A percentile compares a stretch with the other conserved stretches of the same genome.
phyloP scores from a whole-genome alignment of 768 basidiomycete genomes.

The Agrocybe praecox region DNA sequence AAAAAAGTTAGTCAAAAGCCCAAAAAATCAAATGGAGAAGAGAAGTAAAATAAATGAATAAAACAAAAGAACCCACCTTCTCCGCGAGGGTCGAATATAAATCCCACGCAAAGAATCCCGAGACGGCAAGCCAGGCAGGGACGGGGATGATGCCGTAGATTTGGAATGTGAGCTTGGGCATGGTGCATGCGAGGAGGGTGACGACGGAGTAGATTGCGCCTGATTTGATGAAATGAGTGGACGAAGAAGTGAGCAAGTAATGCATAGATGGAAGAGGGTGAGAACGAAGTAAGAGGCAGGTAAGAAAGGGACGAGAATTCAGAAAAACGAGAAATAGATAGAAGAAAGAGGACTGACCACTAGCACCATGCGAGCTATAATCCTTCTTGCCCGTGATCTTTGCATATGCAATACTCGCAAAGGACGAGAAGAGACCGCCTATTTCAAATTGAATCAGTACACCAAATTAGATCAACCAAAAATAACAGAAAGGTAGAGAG shows the following conservation, averaged over 20 bases:
- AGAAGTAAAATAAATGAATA: not conserved
- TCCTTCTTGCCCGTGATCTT: constrained; percentile 36
- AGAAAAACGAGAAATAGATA: not conserved
- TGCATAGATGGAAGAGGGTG: too few species aligned
- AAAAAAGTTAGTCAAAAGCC: not conserved
- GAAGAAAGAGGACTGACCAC: constrained; percentile 49
- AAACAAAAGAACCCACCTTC: constrained; percentile 30
- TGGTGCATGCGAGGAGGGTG: constrained; percentile 73
- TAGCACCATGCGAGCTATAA: constrained; percentile 64
- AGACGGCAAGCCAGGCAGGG: constrained; percentile 76
- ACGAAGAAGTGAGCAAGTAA: too few species aligned
- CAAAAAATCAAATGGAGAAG: not conserved
- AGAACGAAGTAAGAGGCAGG: not conserved
- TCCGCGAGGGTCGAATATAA: constrained; percentile 44
- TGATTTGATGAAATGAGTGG: too few species aligned
- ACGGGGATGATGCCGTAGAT: constrained; percentile 79
- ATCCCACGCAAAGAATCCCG: constrained; percentile 69
- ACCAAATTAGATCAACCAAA: constrained; percentile 1
- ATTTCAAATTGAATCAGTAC: not conserved
- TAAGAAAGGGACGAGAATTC: not conserved
- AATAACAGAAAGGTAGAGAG: too few species aligned
- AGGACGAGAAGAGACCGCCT: constrained; percentile 65
- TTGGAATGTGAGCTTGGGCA: constrained; percentile 65
- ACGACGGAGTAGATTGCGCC: constrained; percentile 73
- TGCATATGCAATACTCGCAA: constrained; percentile 53